Evolutionary conservation across 192 early-diverging fungal genomes (phyloP).

Genomic region (Entrophospora sp.): DNA sequence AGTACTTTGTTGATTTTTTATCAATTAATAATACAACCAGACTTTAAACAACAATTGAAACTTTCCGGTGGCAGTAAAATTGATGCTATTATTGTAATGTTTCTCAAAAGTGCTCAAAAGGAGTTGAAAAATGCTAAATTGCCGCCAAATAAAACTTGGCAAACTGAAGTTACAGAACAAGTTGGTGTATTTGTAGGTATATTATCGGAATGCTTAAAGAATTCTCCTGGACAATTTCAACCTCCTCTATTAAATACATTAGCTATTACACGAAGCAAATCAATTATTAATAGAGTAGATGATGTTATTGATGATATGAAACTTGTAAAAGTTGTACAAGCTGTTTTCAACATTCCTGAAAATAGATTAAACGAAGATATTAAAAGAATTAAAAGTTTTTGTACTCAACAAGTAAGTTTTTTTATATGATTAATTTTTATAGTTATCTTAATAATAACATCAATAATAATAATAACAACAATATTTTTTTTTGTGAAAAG

Average conservation of each 20-base stretch:
- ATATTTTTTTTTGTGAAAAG: not conserved
- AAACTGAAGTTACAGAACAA: conserved; percentile 12
- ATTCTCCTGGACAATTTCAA: not conserved
- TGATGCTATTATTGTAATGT: conserved; percentile 12
- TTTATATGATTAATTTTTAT: not conserved
- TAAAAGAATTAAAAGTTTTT: conserved; percentile 1
- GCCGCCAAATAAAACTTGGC: conserved; percentile 1
- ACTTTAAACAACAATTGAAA: conserved; percentile 16
- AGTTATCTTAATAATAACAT: no score
- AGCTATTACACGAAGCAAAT: not conserved
- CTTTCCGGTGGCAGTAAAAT: conserved; percentile 4
- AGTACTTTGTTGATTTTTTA: conserved; percentile 21
- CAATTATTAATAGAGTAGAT: not conserved
- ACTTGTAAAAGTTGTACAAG: conserved; percentile 12
- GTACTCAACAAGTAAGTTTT: conserved; percentile 1
- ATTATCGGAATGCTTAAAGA: conserved; percentile 16
- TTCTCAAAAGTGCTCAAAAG: not conserved
- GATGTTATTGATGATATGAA: conserved; percentile 5
- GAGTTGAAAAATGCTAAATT: conserved; percentile 10
- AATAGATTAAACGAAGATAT: conserved; percentile 11
- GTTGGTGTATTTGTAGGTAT: conserved; percentile 14
- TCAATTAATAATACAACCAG: not conserved
- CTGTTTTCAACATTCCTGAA: conserved; percentile 1
- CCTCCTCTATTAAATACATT: not conserved
- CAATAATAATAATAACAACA: not conserved